Conservation (phyloP, 139 green algal genomes). For the Volvox africanus region DNA sequence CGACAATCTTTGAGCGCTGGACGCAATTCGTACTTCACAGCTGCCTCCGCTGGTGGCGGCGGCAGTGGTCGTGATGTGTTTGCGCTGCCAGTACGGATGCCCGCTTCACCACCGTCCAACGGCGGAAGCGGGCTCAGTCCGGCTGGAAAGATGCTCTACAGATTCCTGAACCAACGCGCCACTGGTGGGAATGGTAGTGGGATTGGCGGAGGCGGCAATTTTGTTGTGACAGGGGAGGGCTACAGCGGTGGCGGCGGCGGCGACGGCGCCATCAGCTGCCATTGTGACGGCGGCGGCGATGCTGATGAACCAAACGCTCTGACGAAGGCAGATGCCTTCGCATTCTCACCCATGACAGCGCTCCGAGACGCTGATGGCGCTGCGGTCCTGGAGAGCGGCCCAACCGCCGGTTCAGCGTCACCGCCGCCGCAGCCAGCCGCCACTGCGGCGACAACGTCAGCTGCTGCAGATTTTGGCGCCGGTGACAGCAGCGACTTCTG, state of each 20-base stretch:
- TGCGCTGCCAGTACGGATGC: background rate
- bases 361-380: background rate
- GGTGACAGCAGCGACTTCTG: background rate
- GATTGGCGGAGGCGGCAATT: no score
- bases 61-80: background rate
- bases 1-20: no score
- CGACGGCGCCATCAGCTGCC: no score
- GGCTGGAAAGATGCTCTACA: constrained; percentile 19
- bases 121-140: constrained; percentile 12
- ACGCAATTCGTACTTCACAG: background rate
- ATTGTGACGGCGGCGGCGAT: background rate
- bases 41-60: background rate
- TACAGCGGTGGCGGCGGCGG: no score
- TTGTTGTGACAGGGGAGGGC: no score
- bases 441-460: background rate
- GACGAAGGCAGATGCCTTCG: no score
- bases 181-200: background rate
- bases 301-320: background rate
- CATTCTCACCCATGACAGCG: background rate
- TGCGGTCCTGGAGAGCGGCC: background rate
- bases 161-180: constrained; percentile 2
- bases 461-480: background rate
- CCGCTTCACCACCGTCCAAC: background rate
- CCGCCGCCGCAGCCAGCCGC: background rate
- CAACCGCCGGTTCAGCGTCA: background rate